Conservation (phyloP, 2,329 filamentous ascomycete genomes). For the Claviceps monticola region DNA sequence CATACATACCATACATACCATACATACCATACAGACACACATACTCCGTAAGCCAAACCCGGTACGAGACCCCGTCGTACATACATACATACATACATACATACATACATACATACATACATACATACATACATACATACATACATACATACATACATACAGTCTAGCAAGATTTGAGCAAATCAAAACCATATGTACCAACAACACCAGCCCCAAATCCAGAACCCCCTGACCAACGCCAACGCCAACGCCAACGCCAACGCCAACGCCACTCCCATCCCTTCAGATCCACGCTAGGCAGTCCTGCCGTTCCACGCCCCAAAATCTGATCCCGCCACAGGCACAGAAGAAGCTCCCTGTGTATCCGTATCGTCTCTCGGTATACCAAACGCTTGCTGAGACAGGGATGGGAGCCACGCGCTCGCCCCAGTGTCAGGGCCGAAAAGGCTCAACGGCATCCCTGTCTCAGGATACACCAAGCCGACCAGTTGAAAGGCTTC, state of each 20-base stretch:
- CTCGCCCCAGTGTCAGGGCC: neutral
- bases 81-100: no score
- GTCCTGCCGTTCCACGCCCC: neutral
- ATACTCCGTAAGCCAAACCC: no score
- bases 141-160: no score
- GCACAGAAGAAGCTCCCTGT: neutral
- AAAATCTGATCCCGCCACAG: constrained; percentile 1
- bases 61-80: no score
- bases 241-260: no score
- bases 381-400: neutral
- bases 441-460: neutral
- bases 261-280: neutral
- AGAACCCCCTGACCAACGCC: neutral
- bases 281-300: neutral
- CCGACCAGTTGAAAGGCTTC: neutral
- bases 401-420: neutral
- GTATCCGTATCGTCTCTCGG: neutral
- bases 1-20: no score
- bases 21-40: no score
- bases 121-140: no score
- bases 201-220: neutral
- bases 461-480: neutral
- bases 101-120: no score
- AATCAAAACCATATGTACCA: constrained; percentile 1
- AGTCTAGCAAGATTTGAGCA: neutral